Percentiles rank a stretch among this genome's conserved stretches.
Evolutionary conservation across 1,284 basidiomycete genomes (phyloP).

Genomic region (Sporisorium graminicola): DNA sequence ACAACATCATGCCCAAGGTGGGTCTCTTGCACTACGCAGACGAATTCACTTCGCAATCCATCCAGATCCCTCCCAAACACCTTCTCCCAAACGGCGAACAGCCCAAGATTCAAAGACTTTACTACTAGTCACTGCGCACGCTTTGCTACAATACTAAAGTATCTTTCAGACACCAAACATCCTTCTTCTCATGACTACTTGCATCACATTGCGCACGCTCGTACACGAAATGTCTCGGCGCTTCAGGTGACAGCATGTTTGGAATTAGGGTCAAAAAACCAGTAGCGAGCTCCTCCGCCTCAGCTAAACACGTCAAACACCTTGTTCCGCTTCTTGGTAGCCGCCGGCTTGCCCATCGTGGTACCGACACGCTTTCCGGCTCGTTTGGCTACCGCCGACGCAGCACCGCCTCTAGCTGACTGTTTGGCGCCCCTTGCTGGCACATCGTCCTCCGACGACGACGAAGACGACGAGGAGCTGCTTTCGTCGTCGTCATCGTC

Average conservation of each 20-base stretch:
- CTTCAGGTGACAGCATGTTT: background rate
- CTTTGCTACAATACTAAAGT: background rate
- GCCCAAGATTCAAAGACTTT: constrained; percentile 37
- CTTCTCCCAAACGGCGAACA: constrained; percentile 24
- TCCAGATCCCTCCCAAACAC: constrained; percentile 29
- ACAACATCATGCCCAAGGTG: constrained; percentile 91
- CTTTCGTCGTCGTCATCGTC: constrained; percentile 9
- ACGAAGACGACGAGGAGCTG: constrained; percentile 17
- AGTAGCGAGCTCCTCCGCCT: background rate
- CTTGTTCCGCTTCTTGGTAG: constrained; percentile 30
- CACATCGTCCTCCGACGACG: constrained; percentile 22
- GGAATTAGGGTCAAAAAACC: background rate
- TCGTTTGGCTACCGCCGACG: constrained; percentile 9
- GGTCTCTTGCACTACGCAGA: constrained; percentile 74
- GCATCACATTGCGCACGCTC: background rate
- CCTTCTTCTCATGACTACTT: background rate
- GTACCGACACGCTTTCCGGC: constrained; percentile 6
- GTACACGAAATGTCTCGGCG: background rate
- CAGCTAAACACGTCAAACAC: constrained; percentile 35
- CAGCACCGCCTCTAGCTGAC: constrained; percentile 2
- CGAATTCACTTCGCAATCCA: constrained; percentile 24
- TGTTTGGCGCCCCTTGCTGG: constrained; percentile 2
- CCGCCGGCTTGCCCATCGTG: constrained; percentile 7
- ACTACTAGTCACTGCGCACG: constrained; percentile 25
- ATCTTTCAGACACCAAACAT: background rate